phyloP scores from a whole-genome alignment of 768 basidiomycete genomes.

The Lactarius sanguifluus region DNA sequence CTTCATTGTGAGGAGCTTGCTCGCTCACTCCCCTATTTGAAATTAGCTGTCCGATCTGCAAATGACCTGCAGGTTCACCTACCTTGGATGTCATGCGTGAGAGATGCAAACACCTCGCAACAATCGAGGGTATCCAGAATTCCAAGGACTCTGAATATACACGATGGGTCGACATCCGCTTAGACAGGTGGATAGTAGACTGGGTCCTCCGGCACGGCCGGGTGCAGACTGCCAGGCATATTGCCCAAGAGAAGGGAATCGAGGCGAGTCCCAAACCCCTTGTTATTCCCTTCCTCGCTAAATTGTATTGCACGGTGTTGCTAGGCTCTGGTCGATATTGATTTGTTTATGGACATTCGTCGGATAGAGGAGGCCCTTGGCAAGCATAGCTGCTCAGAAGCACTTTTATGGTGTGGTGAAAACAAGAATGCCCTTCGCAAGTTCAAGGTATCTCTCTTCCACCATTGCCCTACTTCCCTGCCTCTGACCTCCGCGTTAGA shows the following conservation, averaged over 20 bases:
- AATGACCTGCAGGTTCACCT: constrained; percentile 45
- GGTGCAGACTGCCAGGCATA: constrained; percentile 68
- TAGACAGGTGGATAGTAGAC: constrained; percentile 91
- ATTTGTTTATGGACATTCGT: constrained; percentile 85
- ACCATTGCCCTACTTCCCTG: constrained; percentile 14
- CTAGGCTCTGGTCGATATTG: constrained; percentile 86
- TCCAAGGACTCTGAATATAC: constrained; percentile 57
- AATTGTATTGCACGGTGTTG: constrained; percentile 25
- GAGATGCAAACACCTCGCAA: constrained; percentile 68
- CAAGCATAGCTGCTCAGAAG: constrained; percentile 79
- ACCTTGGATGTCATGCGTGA: constrained; percentile 74
- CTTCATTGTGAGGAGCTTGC: background rate
- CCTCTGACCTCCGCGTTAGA: constrained; percentile 48
- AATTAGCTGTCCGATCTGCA: constrained; percentile 52
- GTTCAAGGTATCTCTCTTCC: constrained; percentile 59
- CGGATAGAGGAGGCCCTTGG: constrained; percentile 81
- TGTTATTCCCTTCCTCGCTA: background rate
- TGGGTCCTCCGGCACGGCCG: constrained; percentile 84
- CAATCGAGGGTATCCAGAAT: constrained; percentile 56
- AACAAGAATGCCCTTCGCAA: constrained; percentile 92
- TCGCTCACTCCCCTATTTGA: constrained; percentile 15
- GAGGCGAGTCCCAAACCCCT: constrained; percentile 52
- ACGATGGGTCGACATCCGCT: constrained; percentile 74
- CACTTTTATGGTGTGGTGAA: constrained; percentile 94
- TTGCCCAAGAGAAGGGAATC: constrained; percentile 76